Base-by-base conservation (phyloP, 306 rosid species). In the Boehmeria nivea region DNA sequence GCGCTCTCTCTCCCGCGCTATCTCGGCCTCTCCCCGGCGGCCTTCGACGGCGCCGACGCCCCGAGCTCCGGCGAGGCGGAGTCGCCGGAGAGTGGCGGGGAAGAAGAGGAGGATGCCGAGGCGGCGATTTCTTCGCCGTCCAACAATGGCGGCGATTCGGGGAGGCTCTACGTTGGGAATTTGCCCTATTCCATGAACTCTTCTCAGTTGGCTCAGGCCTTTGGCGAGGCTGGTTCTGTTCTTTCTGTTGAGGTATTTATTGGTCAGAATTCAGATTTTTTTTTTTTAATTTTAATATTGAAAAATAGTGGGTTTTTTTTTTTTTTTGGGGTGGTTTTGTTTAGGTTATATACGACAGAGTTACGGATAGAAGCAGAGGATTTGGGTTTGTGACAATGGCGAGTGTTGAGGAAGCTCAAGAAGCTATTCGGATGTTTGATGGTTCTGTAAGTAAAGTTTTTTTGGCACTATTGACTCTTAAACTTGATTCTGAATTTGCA, bases 321-420 rank as follows among this genome's bases (percentile, higher is more conserved):
- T 38, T 59, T 15, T 15, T 52, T 57, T 19, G 72, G 18, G 31
- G 33, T 64, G 17, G 39, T 34, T 61, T 72, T 75, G 57, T 4
- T 67, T 40, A 91, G 96, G 65, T 91, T 6, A 83, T 91, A n/a
- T 87, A 91, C 24, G 89, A 84, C 60, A 89, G 88, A 60, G 81
- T 91, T 53, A 87, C 99, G 1, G 84, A 83, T 54, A 76, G 96
- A 53, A 87, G 96, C 78, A 83, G 99, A 55, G 99, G 99, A 61
- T 91, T 91, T 75, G 99, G 79, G 9, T 91, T 91, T 83, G 96
- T 85, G 27, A 80, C 95, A 19, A 87, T 91, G 99, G 74, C 55
- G 8, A 84, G 70, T 37, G 64, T 68, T 43, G 96, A 87, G 52
- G 95, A 91, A 51, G 95, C 96, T 59, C 61, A 83, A 65, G 87